These are phyloP conservation scores for Triadica sebifera DNA, from an alignment of 345 rosid species.

Conservation along the genomic window DNA sequence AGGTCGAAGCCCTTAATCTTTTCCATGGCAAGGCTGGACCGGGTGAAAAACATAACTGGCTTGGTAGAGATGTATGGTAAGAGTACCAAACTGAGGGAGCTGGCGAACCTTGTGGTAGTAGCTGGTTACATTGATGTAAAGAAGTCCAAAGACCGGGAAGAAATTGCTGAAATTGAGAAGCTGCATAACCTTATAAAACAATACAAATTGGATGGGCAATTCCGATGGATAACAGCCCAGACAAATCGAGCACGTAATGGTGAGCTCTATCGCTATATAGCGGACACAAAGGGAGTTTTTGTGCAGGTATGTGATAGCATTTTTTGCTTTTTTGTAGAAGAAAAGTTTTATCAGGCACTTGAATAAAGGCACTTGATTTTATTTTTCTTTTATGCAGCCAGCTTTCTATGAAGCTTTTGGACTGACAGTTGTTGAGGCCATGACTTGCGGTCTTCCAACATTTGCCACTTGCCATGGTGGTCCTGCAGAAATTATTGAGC, in stretches of 20 bases:
- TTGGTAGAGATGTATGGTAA: conserved; percentile 82
- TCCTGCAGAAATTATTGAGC: conserved; percentile 91
- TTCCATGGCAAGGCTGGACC: conserved; percentile 98
- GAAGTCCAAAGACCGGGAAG: conserved; percentile 90
- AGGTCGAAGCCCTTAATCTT: conserved; percentile 79
- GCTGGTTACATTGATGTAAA: conserved; percentile 82
- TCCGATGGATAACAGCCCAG: conserved; percentile 88
- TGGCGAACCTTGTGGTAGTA: conserved; percentile 83
- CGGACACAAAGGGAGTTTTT: conserved; percentile 80
- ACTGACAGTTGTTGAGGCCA: conserved; percentile 92
- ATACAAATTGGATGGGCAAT: conserved; percentile 74
- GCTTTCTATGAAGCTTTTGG: conserved; percentile 99
- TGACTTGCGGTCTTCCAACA: conserved; percentile 97
- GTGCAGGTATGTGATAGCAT: conserved; percentile 60
- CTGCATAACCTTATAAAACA: conserved; percentile 66
- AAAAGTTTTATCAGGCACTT: not conserved
- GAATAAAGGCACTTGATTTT: not conserved
- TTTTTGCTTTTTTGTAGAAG: not conserved
- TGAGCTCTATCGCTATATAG: conserved; percentile 89
- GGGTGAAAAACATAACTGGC: conserved; percentile 84
- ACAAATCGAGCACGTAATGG: conserved; percentile 96
- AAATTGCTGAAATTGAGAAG: conserved; percentile 88
- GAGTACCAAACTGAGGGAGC: conserved; percentile 66
- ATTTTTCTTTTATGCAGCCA: conserved; percentile 48
- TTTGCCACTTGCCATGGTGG: conserved; percentile 97